A percentile compares a stretch with the other conserved stretches of the same genome.
Evolutionary conservation across 192 early-diverging fungal species (phyloP).

Genomic region (Coemansia interrupta): DNA sequence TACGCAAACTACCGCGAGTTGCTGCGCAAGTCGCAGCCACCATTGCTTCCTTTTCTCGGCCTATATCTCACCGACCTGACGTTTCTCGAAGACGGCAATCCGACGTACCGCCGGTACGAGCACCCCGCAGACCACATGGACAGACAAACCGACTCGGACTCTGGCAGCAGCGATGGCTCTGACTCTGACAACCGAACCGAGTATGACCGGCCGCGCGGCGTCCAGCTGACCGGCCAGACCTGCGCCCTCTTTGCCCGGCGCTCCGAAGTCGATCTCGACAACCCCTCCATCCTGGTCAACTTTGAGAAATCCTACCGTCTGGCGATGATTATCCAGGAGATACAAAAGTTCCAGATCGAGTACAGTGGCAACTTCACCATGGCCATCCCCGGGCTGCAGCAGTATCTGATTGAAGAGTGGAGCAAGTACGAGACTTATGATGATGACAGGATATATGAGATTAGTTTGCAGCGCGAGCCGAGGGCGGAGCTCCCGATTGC

Average conservation of each 20-base stretch:
- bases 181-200: neutral
- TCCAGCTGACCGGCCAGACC: slow-evolving; percentile 42
- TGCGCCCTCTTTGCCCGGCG: slow-evolving; percentile 37
- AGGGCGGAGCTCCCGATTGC: slow-evolving; percentile 8
- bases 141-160: neutral
- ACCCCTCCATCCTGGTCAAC: slow-evolving; percentile 64
- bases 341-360: slow-evolving; percentile 72
- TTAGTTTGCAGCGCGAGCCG: slow-evolving; percentile 45
- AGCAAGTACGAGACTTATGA: slow-evolving; percentile 34
- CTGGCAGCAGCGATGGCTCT: neutral
- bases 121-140: slow-evolving; percentile 5
- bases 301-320: slow-evolving; percentile 74
- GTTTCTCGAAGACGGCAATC: slow-evolving; percentile 82
- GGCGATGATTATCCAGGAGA: slow-evolving; percentile 62
- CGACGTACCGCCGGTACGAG: slow-evolving; percentile 54
- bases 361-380: slow-evolving; percentile 59
- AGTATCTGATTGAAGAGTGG: slow-evolving; percentile 52
- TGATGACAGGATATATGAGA: slow-evolving; percentile 45
- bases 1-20: slow-evolving; percentile 58
- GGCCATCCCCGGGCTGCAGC: slow-evolving; percentile 49
- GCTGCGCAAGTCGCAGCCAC: slow-evolving; percentile 54
- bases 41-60: slow-evolving; percentile 76
- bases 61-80: slow-evolving; percentile 78
- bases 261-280: slow-evolving; percentile 30
- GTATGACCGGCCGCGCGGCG: neutral